Percentiles rank a stretch among this genome's conserved stretches.
Conservation (phyloP, 2,329 filamentous ascomycete species). For the Cercospora sp. region DNA sequence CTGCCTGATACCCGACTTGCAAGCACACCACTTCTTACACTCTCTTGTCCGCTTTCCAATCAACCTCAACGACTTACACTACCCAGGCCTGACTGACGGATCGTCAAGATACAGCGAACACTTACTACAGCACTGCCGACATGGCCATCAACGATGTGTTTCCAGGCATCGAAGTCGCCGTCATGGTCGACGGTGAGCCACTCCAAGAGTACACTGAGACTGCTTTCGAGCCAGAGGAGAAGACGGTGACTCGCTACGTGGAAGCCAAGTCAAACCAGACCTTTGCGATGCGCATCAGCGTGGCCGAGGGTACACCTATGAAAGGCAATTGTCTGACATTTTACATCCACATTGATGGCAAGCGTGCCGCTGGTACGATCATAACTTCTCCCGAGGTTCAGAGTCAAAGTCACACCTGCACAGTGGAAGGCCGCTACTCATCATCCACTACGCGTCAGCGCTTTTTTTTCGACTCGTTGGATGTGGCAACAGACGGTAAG, state of each 20-base stretch:
- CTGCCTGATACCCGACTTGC: background rate
- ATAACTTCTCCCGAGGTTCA: background rate
- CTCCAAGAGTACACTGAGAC: conserved; percentile 28
- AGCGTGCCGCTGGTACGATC: background rate
- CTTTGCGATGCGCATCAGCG: conserved; percentile 24
- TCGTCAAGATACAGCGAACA: too few relatives aligned
- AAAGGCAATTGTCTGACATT: conserved; percentile 21
- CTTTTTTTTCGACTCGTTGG: background rate
- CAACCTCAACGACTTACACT: too few relatives aligned
- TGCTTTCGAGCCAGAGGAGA: background rate
- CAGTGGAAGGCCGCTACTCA: background rate
- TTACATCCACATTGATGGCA: conserved; percentile 22
- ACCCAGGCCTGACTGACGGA: too few relatives aligned
- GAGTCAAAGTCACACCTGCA: background rate
- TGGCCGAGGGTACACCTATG: conserved; percentile 1
- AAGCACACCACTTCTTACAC: background rate
- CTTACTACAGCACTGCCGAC: too few relatives aligned
- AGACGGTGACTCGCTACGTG: conserved; percentile 29
- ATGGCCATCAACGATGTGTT: conserved; percentile 22
- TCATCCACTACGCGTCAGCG: background rate
- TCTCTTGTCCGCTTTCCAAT: too few relatives aligned
- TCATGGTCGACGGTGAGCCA: conserved; percentile 22
- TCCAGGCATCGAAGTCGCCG: conserved; percentile 26
- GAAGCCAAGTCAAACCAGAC: conserved; percentile 23
- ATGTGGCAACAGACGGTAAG: conserved; percentile 3